These are phyloP conservation scores for Graphiopsis chlorocephala DNA, from an alignment of 2,329 filamentous ascomycete species.

Conservation along the genomic window DNA sequence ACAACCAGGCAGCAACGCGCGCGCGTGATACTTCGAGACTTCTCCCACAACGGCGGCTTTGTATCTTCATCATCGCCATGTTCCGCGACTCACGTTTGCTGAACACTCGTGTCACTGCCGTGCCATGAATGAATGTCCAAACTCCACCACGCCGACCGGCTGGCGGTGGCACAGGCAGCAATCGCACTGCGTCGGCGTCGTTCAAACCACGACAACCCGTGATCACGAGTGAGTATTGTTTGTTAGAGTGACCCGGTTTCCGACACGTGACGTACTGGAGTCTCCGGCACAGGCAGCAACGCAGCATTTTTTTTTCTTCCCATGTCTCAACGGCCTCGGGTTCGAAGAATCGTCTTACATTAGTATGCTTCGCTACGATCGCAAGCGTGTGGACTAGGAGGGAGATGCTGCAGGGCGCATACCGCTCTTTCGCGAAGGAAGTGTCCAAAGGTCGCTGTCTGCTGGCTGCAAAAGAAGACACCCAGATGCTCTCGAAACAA, in stretches of 20 bases:
- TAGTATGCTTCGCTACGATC: neutral
- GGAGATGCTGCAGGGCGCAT: neutral
- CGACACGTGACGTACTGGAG: neutral
- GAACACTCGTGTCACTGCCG: neutral
- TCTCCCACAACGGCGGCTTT: neutral
- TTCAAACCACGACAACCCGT: neutral
- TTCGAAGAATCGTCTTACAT: neutral
- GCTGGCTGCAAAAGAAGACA: neutral
- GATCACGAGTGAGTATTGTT: neutral
- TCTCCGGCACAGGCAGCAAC: slow-evolving; percentile 3
- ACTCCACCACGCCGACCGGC: neutral
- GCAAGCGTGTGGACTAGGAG: neutral
- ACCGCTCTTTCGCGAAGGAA: neutral
- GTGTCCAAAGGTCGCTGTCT: neutral
- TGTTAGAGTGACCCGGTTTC: neutral
- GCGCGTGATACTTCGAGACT: neutral
- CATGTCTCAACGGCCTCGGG: neutral
- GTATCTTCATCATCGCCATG: neutral
- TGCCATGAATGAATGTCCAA: neutral
- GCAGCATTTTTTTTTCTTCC: neutral
- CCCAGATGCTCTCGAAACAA: neutral
- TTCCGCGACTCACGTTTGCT: neutral
- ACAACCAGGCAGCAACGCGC: neutral
- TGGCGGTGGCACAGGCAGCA: neutral
- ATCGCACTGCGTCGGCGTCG: neutral